Conservation (phyloP, 2,329 filamentous ascomycete genomes). For the Pseudogymnoascus pannorum region DNA sequence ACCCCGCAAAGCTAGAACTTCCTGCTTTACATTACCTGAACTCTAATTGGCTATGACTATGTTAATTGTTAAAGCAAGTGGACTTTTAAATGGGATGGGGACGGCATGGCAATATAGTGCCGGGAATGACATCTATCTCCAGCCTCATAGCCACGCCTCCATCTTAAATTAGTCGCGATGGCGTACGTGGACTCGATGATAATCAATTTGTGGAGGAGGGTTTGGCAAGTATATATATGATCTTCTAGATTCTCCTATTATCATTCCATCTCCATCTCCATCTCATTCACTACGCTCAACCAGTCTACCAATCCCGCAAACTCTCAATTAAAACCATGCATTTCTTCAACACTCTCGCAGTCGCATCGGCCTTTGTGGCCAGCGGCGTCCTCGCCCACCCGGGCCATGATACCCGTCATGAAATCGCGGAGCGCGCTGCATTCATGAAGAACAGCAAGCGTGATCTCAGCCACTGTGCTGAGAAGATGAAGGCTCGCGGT, state of each 20-base stretch:
- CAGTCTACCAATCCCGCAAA: neutral
- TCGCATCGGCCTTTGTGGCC: constrained; percentile 6
- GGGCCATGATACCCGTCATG: constrained; percentile 30
- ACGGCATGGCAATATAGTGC: neutral
- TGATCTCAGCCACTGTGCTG: constrained; percentile 32
- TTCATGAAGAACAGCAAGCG: constrained; percentile 31
- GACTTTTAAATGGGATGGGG: neutral
- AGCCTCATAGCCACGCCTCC: constrained; percentile 1
- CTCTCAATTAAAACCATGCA: neutral
- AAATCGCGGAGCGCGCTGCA: constrained; percentile 30
- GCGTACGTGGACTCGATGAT: neutral
- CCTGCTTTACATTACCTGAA: neutral
- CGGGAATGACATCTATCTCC: constrained; percentile 12
- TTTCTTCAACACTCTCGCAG: constrained; percentile 1
- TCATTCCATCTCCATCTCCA: neutral
- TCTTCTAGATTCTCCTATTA: neutral
- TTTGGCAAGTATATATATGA: neutral
- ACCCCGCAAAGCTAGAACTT: neutral
- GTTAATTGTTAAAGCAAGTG: neutral
- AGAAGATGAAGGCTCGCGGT: constrained; percentile 33
- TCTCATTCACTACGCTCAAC: neutral
- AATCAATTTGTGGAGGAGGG: neutral
- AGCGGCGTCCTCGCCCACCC: constrained; percentile 29
- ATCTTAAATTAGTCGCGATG: neutral
- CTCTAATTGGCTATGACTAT: neutral